These are phyloP conservation scores for Rhytidiadelphus loreus DNA, from an alignment of 225 moss, liverwort and hornwort genomes.

Conservation along the genomic window DNA sequence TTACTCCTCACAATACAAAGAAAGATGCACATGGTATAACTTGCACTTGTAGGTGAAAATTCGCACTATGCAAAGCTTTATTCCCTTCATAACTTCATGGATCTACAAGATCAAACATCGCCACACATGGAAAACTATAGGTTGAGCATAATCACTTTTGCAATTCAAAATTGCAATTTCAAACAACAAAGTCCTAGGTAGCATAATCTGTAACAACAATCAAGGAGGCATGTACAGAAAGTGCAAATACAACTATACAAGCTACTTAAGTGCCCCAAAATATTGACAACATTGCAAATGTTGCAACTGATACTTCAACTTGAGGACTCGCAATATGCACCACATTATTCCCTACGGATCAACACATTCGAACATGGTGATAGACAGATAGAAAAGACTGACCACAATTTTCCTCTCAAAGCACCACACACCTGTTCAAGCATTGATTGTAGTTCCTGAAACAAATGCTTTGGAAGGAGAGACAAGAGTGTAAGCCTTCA, in stretches of 20 bases:
- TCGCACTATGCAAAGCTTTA: accelerated
- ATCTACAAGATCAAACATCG: not conserved
- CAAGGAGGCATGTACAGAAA: not conserved
- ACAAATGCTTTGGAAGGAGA: no score
- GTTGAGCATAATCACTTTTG: accelerated
- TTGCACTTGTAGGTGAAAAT: accelerated
- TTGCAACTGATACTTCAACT: accelerated
- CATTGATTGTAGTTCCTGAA: no score
- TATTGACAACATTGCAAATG: no score
- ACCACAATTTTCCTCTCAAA: no score
- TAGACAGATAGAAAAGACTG: accelerated
- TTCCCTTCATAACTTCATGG: not conserved
- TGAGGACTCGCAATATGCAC: no score
- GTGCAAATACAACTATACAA: no score
- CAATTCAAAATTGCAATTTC: not conserved
- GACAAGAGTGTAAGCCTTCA: no score
- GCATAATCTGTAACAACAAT: accelerated
- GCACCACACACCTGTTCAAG: no score
- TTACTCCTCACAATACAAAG: no score
- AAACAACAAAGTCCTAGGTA: not conserved
- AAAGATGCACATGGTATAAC: not conserved
- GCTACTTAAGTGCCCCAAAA: no score
- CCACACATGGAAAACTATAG: not conserved
- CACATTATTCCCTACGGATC: no score
- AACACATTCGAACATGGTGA: no score